A percentile compares a stretch with the other conserved stretches of the same genome.
Evolutionary conservation across 176 grass and related monocot genomes (phyloP).

Genomic region (Oryza officinalis): DNA sequence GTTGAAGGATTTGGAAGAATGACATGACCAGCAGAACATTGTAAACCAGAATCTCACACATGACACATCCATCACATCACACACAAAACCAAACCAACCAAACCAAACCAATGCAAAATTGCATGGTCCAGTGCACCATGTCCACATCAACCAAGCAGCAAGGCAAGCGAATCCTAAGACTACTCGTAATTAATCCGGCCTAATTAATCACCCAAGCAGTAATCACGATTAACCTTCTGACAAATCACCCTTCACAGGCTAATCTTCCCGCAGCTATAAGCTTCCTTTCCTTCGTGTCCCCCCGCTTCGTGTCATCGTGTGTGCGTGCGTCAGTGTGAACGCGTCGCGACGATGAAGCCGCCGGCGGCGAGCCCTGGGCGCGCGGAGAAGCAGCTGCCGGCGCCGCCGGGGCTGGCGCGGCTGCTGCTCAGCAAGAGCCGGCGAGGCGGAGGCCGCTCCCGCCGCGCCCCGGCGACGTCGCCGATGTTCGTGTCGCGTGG

Average conservation of each 20-base stretch:
- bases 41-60: neutral
- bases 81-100: neutral
- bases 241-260: neutral
- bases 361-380: conserved; percentile 60
- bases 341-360: conserved; percentile 24
- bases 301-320: neutral
- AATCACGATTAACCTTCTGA: neutral
- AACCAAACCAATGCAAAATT: too few relatives aligned
- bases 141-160: neutral
- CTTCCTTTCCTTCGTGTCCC: neutral
- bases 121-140: conserved; percentile 12
- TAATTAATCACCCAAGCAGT: neutral
- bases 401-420: conserved; percentile 51
- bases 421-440: conserved; percentile 62
- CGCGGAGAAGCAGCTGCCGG: conserved; percentile 55
- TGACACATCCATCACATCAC: neutral
- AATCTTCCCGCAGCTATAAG: neutral
- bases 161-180: conserved; percentile 43
- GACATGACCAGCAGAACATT: neutral
- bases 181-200: neutral
- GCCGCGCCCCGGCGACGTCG: conserved; percentile 43
- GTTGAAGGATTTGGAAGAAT: neutral
- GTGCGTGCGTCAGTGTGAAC: too few relatives aligned
- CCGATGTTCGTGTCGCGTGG: conserved; percentile 59
- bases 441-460: conserved; percentile 44